Percentiles rank a stretch among this genome's conserved stretches.
These are phyloP conservation scores for Oryza australiensis DNA, from an alignment of 176 grass and related monocot species.

Conservation along the genomic window DNA sequence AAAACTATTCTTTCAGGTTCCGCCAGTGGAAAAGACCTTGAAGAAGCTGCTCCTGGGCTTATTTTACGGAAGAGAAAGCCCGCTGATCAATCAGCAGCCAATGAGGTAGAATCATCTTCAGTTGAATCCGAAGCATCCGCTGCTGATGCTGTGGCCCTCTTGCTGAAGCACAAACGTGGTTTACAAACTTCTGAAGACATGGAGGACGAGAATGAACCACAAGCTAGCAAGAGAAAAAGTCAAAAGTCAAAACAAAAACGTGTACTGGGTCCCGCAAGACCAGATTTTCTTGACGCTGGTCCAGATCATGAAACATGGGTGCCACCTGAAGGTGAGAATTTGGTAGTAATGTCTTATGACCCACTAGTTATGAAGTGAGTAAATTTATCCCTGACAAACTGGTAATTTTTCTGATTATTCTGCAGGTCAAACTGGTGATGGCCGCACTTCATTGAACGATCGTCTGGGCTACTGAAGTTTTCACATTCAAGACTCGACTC, in stretches of 20 bases:
- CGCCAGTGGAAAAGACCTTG: constrained; percentile 55
- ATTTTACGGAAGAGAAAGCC: constrained; percentile 85
- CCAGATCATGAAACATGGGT: constrained; percentile 83
- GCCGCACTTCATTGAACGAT: constrained; percentile 84
- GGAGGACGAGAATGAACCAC: constrained; percentile 31
- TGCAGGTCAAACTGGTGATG: constrained; percentile 98
- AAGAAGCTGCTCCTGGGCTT: constrained; percentile 79
- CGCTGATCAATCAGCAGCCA: constrained; percentile 20
- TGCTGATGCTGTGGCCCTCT: constrained; percentile 88
- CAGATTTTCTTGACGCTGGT: constrained; percentile 62
- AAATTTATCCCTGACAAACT: constrained; percentile 13
- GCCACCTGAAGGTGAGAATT: constrained; percentile 76
- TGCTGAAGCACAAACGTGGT: constrained; percentile 85
- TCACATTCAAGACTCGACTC: background rate
- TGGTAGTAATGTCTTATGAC: constrained; percentile 21
- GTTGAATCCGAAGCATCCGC: constrained; percentile 73
- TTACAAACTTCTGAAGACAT: constrained; percentile 55
- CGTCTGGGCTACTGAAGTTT: constrained; percentile 75
- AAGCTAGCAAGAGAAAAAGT: constrained; percentile 33
- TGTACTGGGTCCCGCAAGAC: constrained; percentile 74
- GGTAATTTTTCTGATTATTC: constrained; percentile 21
- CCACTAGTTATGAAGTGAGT: background rate
- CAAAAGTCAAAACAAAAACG: constrained; percentile 72
- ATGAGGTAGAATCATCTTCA: constrained; percentile 44
- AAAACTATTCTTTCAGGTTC: constrained; percentile 54